Evolutionary conservation across 768 basidiomycete species (phyloP).

Genomic region (Tylopilus subfusipes): DNA sequence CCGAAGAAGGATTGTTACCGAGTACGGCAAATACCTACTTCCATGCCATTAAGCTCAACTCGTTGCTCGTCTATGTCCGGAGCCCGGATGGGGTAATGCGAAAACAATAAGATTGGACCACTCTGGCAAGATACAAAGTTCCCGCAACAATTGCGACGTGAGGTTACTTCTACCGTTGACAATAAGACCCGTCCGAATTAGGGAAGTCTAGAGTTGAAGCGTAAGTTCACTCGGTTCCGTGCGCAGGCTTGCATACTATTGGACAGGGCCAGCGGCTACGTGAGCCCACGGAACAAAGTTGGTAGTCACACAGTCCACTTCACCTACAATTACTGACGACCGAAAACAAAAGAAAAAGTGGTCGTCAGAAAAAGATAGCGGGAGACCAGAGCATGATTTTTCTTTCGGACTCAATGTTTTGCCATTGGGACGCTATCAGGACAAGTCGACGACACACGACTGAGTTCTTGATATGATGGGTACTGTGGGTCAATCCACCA

Average conservation of each 20-base stretch:
- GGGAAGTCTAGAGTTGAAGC: slow-evolving; percentile 18
- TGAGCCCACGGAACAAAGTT: neutral
- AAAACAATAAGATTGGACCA: slow-evolving; percentile 22
- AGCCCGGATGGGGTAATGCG: slow-evolving; percentile 4
- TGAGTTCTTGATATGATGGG: neutral
- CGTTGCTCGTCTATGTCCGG: neutral
- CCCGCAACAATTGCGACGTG: slow-evolving; percentile 3
- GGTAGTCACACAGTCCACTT: neutral
- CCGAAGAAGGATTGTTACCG: neutral
- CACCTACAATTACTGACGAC: neutral
- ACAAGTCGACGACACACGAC: neutral
- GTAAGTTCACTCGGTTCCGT: neutral
- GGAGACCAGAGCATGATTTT: neutral
- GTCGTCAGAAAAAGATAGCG: neutral
- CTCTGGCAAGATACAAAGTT: neutral
- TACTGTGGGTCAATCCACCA: neutral
- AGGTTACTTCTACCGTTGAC: slow-evolving; percentile 5
- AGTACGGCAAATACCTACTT: neutral
- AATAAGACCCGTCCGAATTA: slow-evolving; percentile 20
- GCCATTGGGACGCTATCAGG: neutral
- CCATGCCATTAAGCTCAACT: neutral
- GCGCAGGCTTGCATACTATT: neutral
- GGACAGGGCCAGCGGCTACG: neutral
- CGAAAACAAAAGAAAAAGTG: slow-evolving; percentile 9
- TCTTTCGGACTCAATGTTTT: neutral